These are phyloP conservation scores for Lolium multiflorum DNA, from an alignment of 176 grass and related monocot genomes.

Conservation along the genomic window DNA sequence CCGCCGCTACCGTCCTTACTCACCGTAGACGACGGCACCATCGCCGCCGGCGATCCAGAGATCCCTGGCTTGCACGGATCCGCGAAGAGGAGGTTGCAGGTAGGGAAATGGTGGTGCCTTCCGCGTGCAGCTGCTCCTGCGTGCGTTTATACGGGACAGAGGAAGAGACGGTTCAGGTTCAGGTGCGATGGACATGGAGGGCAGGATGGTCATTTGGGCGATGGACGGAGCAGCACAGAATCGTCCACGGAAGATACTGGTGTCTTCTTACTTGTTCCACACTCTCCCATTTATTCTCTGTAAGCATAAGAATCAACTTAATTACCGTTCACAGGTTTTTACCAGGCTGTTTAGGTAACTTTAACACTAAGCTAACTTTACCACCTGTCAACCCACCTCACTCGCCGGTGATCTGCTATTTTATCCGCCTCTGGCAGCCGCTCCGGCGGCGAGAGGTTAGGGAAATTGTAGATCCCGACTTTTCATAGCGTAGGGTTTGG, in stretches of 20 bases:
- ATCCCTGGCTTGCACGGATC: not conserved
- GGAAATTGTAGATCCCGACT: too few relatives aligned
- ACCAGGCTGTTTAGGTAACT: not conserved
- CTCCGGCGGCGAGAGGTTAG: too few relatives aligned
- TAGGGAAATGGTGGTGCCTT: constrained; percentile 28
- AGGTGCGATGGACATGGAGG: not conserved
- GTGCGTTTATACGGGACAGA: constrained; percentile 48
- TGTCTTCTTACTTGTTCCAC: not conserved
- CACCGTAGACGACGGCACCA: constrained; percentile 32
- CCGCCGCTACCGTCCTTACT: constrained; percentile 19
- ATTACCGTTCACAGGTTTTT: not conserved
- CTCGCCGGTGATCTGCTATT: too few relatives aligned
- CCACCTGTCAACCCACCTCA: too few relatives aligned
- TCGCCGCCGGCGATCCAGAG: not conserved
- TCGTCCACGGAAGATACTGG: constrained; percentile 23
- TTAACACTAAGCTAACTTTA: not conserved
- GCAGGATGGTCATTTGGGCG: constrained; percentile 10
- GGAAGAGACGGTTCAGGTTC: constrained; percentile 5
- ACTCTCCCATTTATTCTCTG: not conserved
- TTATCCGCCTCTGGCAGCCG: too few relatives aligned
- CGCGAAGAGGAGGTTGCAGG: constrained; percentile 20
- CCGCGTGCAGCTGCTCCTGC: not conserved
- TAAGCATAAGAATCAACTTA: not conserved
- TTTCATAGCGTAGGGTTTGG: too few relatives aligned
- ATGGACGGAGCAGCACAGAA: not conserved